These are phyloP conservation scores for Backusella psychrophila DNA, from an alignment of 192 early-diverging fungal genomes.

Conservation along the genomic window DNA sequence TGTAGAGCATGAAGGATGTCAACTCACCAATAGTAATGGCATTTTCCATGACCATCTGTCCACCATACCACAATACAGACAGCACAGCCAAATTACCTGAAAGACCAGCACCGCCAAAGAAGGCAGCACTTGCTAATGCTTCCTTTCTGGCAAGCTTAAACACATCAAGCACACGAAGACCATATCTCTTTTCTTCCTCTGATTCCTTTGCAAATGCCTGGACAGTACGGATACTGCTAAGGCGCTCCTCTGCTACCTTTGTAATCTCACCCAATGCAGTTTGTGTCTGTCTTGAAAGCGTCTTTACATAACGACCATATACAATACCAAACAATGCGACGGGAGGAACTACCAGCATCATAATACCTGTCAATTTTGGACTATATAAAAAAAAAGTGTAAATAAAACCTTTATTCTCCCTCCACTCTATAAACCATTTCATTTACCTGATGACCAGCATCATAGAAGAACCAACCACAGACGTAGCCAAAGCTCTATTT, in stretches of 20 bases:
- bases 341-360: slow-evolving; percentile 74
- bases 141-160: slow-evolving; percentile 30
- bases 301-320: slow-evolving; percentile 66
- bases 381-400: slow-evolving; percentile 22
- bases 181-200: slow-evolving; percentile 46
- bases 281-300: slow-evolving; percentile 60
- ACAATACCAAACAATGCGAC: slow-evolving; percentile 66
- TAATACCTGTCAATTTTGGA: slow-evolving; percentile 63
- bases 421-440: too few species aligned
- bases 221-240: slow-evolving; percentile 84
- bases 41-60: slow-evolving; percentile 59
- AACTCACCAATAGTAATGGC: slow-evolving; percentile 64
- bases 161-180: slow-evolving; percentile 33
- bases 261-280: slow-evolving; percentile 65
- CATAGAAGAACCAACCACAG: slow-evolving; percentile 59
- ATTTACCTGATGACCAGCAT: slow-evolving; percentile 60
- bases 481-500: slow-evolving; percentile 48
- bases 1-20: slow-evolving; percentile 66
- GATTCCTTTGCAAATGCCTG: slow-evolving; percentile 66
- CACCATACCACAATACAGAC: slow-evolving; percentile 63
- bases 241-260: slow-evolving; percentile 80
- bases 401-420: background rate
- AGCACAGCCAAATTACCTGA: slow-evolving; percentile 62
- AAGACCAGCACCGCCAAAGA: slow-evolving; percentile 63
- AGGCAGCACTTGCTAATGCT: slow-evolving; percentile 57